A percentile compares a stretch with the other conserved stretches of the same genome.
Conservation (phyloP, 176 grass and related monocot species). For the Secale cereale region DNA sequence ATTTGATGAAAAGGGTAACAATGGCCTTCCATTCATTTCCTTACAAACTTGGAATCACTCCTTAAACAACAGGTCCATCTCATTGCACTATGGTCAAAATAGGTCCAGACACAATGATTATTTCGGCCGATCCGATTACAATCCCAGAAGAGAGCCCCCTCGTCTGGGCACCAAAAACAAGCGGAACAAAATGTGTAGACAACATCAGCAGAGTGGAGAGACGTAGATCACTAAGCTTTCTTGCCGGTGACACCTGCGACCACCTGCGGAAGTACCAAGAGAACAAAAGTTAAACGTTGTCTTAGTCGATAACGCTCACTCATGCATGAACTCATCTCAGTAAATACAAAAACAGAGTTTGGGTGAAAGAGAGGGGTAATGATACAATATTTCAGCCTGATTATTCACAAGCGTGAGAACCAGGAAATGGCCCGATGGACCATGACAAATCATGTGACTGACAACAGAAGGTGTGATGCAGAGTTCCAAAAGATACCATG, state of each 20-base stretch:
- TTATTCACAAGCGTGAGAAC: not conserved
- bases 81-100: constrained; percentile 10
- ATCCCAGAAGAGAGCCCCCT: not conserved
- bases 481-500: not conserved
- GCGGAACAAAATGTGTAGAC: not conserved
- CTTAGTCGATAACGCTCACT: not conserved
- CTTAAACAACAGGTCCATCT: not conserved
- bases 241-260: constrained; percentile 80
- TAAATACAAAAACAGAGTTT: not conserved
- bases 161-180: constrained; percentile 13
- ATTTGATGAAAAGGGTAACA: not conserved
- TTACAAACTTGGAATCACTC: not conserved
- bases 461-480: not conserved
- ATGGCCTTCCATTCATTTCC: not conserved
- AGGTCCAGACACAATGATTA: constrained; percentile 38
- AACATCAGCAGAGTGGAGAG: not conserved
- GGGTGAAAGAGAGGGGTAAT: not conserved
- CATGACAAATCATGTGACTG: not conserved
- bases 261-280: constrained; percentile 43
- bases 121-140: not conserved
- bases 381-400: not conserved
- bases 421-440: not conserved
- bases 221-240: constrained; percentile 34
- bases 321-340: not conserved
- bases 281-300: not conserved